Conservation (phyloP, 805 yeast genomes). For the Deakozyma indianensis region DNA sequence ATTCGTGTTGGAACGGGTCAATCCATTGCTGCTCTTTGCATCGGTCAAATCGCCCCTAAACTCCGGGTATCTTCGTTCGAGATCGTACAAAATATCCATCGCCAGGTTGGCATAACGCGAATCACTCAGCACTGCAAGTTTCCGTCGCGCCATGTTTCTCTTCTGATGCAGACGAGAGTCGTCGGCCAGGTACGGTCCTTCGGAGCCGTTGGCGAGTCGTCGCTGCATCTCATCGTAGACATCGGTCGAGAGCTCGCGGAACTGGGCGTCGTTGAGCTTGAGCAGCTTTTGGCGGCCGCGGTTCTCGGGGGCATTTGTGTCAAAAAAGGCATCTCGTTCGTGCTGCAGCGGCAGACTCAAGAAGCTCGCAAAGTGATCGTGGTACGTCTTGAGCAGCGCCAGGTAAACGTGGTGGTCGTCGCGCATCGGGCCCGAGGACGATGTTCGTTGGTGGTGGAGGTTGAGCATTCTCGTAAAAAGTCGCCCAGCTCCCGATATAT, state of each 20-base stretch:
- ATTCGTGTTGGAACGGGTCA: constrained; percentile 26
- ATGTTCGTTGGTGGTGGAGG: background rate
- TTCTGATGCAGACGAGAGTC: constrained; percentile 72
- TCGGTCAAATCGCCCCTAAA: constrained; percentile 6
- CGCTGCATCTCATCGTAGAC: constrained; percentile 86
- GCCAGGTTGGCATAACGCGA: constrained; percentile 79
- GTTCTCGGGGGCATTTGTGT: background rate
- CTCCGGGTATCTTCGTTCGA: constrained; percentile 59
- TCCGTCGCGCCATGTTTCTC: constrained; percentile 89
- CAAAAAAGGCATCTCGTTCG: background rate
- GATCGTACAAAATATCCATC: constrained; percentile 76
- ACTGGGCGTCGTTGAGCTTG: constrained; percentile 41
- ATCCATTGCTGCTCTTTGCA: background rate
- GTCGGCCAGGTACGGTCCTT: constrained; percentile 43
- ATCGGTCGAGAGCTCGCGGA: constrained; percentile 82
- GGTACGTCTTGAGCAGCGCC: constrained; percentile 1
- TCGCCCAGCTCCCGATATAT: too few species aligned
- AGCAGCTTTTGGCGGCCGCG: constrained; percentile 44
- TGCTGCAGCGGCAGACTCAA: background rate
- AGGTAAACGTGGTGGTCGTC: background rate
- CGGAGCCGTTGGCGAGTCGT: constrained; percentile 38
- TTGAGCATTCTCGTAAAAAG: too few species aligned
- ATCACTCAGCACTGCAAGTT: constrained; percentile 71
- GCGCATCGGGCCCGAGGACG: constrained; percentile 1
- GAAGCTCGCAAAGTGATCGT: background rate